Base-by-base conservation (phyloP, 2,329 filamentous ascomycete species). In the Stemphylium lycopersici region DNA sequence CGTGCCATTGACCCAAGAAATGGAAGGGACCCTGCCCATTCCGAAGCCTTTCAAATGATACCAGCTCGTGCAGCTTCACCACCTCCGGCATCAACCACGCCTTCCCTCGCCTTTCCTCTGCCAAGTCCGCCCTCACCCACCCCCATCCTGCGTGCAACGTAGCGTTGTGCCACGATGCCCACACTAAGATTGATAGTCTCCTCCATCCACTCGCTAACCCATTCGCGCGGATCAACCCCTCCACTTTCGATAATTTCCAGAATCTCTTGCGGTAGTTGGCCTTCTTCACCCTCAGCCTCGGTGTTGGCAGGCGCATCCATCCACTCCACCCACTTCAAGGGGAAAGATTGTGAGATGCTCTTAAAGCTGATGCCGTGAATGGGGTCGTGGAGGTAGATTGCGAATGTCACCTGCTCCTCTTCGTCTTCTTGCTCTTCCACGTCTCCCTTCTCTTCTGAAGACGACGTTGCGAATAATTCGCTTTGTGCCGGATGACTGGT, bases 161-260 rank as follows among this genome's bases (percentile, higher is more conserved):
- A 99, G 60, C 93, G 83, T 82, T 99, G 95, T 2, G 95, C 95
- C 3, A 98, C 88, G 6, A 96, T 81, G 15, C 95, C 93, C 0
- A 96, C 85, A 3, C 87, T 85, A 43, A 98, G 79, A 36, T 82
- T 86, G 29, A 99, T 81, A 0, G 87, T 80, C 78, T 98, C 93
- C 78, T 98, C 93, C 41, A 99, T 84, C 95, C 95, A 99, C 76
- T 98, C 95, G 3, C 93, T 90, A 33, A 96, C 90, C 95, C 95
- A 99, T 75, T 99, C 95, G 53, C 95, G 84, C 0, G 95, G 95
- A 70, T 99, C 95, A 2, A 98, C 91, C 8, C 86, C 87, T 13
- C 87, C 87, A 46, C 77, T 80, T 51, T 84, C 79, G 44, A 99
- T 86, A 59, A 98, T 96, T 62, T 93, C 90, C 18, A 85, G 83